Conservation (phyloP, 2,329 filamentous ascomycete genomes). For the Ophiocordyceps sinensis region DNA sequence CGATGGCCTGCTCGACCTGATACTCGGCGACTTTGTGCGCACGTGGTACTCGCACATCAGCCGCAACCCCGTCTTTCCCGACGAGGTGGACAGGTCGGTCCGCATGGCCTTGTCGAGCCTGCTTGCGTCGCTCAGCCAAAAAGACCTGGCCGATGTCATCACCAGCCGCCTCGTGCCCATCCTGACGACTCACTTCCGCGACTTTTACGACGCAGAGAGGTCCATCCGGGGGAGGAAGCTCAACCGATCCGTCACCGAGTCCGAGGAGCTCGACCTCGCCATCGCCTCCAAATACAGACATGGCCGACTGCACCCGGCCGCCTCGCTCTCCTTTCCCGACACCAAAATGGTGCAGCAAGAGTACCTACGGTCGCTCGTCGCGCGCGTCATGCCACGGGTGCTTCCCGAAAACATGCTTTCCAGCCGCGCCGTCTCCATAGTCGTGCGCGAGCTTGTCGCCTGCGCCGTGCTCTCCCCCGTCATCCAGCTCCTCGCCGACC, state of each 20-base stretch:
- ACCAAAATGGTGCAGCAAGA: slow-evolving; percentile 77
- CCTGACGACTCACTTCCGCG: slow-evolving; percentile 73
- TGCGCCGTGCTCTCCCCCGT: slow-evolving; percentile 82
- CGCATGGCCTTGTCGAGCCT: slow-evolving; percentile 58
- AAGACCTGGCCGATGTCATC: slow-evolving; percentile 73
- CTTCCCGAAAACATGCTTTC: slow-evolving; percentile 60
- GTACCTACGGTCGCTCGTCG: slow-evolving; percentile 64
- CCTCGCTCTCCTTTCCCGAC: slow-evolving; percentile 69
- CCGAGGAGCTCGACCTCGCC: slow-evolving; percentile 86
- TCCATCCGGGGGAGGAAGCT: slow-evolving; percentile 76
- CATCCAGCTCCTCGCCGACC: slow-evolving; percentile 68
- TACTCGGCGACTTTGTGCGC: slow-evolving; percentile 71
- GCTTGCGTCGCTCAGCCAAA: slow-evolving; percentile 53
- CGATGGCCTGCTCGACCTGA: slow-evolving; percentile 61
- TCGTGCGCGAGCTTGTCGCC: slow-evolving; percentile 81
- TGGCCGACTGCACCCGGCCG: slow-evolving; percentile 77
- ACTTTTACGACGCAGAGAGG: slow-evolving; percentile 83
- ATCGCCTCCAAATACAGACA: slow-evolving; percentile 91
- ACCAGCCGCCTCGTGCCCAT: slow-evolving; percentile 78
- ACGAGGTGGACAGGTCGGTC: slow-evolving; percentile 74
- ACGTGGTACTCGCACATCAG: slow-evolving; percentile 87
- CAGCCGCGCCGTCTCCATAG: slow-evolving; percentile 64
- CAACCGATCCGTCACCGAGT: slow-evolving; percentile 83
- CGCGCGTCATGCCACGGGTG: slow-evolving; percentile 57
- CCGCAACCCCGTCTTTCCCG: slow-evolving; percentile 60